phyloP scores from a whole-genome alignment of 345 rosid genomes.

The Gossypioides kirkii region DNA sequence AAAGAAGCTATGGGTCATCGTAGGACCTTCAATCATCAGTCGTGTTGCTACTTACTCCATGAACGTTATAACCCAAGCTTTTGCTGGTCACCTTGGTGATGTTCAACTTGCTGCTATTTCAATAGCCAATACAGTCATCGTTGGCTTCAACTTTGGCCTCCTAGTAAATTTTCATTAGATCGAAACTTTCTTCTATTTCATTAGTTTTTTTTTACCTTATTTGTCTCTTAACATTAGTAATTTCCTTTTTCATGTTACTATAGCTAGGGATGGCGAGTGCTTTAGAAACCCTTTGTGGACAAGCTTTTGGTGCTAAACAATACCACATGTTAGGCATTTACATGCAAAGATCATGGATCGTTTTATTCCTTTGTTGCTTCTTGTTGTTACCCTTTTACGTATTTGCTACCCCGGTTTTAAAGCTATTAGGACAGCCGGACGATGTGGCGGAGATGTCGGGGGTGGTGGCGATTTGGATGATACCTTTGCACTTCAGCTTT shows the following conservation, averaged over 20 bases:
- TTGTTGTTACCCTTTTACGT: constrained; percentile 47
- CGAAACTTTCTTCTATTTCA: too few relatives aligned
- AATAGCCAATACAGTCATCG: constrained; percentile 56
- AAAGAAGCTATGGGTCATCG: constrained; percentile 55
- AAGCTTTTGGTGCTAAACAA: constrained; percentile 64
- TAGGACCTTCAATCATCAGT: constrained; percentile 59
- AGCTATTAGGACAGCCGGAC: constrained; percentile 52
- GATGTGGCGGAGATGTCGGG: constrained; percentile 63
- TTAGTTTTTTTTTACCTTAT: neutral
- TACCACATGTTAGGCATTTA: constrained; percentile 60
- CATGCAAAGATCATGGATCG: constrained; percentile 72
- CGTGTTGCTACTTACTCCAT: constrained; percentile 45
- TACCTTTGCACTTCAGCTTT: constrained; percentile 61
- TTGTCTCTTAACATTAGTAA: neutral
- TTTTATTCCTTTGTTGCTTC: constrained; percentile 39
- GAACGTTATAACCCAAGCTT: constrained; percentile 53
- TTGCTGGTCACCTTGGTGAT: constrained; percentile 63
- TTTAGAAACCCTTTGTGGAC: constrained; percentile 67
- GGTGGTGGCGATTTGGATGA: constrained; percentile 38
- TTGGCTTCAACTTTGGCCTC: constrained; percentile 63
- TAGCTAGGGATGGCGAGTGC: constrained; percentile 83
- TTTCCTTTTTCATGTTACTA: neutral
- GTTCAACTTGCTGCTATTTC: constrained; percentile 59
- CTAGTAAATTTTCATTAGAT: constrained; percentile 30
- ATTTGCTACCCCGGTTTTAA: constrained; percentile 53